Conservation (phyloP, 2,329 filamentous ascomycete genomes). For the Hymenotorrendiella dingleyae region DNA sequence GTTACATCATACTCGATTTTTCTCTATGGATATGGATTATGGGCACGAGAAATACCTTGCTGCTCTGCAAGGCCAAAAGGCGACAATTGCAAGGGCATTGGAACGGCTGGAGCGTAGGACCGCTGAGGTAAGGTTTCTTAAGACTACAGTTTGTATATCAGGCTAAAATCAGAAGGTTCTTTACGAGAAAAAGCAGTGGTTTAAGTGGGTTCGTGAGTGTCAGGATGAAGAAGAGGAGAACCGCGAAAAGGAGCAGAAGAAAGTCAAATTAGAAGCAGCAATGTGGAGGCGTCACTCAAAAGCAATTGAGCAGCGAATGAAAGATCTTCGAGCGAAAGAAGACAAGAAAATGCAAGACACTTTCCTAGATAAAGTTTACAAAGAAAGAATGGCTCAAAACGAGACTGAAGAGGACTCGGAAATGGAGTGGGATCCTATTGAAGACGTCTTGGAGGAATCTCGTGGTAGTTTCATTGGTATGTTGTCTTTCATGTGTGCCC, state of each 20-base stretch:
- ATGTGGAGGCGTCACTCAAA: conserved; percentile 43
- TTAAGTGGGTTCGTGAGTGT: conserved; percentile 39
- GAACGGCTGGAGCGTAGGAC: conserved; percentile 38
- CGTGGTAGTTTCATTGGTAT: conserved; percentile 33
- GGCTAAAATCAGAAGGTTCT: conserved; percentile 24
- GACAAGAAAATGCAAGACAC: conserved; percentile 38
- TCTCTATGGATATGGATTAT: conserved; percentile 37
- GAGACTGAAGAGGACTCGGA: conserved; percentile 26
- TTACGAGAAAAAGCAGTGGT: conserved; percentile 43
- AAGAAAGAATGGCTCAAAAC: conserved; percentile 33
- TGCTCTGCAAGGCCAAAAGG: conserved; percentile 32
- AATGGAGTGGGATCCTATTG: conserved; percentile 42
- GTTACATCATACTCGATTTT: conserved; percentile 38
- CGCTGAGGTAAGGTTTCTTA: conserved; percentile 33
- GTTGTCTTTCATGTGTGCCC: conserved; percentile 33
- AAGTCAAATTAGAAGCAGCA: conserved; percentile 42
- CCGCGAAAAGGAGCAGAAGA: conserved; percentile 43
- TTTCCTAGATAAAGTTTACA: conserved; percentile 38
- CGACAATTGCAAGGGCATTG: conserved; percentile 28
- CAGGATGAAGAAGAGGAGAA: conserved; percentile 40
- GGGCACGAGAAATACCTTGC: conserved; percentile 38
- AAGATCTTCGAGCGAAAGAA: conserved; percentile 36
- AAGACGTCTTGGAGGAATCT: conserved; percentile 41
- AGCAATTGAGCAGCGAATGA: conserved; percentile 36
- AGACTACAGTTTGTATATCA: too few relatives aligned